These are phyloP conservation scores for Lachnellula arida DNA, from an alignment of 2,329 filamentous ascomycete species.

Conservation along the genomic window DNA sequence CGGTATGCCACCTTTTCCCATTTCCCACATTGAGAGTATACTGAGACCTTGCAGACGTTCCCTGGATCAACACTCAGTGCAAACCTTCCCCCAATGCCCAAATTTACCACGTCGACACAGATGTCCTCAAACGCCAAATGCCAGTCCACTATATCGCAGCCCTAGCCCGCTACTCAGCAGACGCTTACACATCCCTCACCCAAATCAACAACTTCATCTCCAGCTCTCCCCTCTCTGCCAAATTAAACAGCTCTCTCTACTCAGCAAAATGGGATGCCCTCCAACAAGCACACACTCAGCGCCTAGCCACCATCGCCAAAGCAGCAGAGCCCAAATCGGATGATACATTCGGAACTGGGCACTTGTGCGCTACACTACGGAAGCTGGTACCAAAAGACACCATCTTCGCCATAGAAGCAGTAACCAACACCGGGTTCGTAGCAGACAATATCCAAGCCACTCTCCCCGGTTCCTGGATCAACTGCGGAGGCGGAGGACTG, in stretches of 20 bases:
- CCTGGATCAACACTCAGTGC: slow-evolving; percentile 81
- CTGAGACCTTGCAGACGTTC: slow-evolving; percentile 57
- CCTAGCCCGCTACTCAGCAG: slow-evolving; percentile 60
- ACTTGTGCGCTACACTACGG: slow-evolving; percentile 46
- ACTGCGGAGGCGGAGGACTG: slow-evolving; percentile 75
- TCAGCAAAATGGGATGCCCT: slow-evolving; percentile 49
- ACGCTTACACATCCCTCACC: slow-evolving; percentile 58
- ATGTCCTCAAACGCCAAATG: slow-evolving; percentile 63
- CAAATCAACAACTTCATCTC: slow-evolving; percentile 64
- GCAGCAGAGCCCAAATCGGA: slow-evolving; percentile 54
- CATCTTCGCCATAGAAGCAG: slow-evolving; percentile 73
- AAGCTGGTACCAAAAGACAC: slow-evolving; percentile 57
- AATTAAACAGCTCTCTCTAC: slow-evolving; percentile 36
- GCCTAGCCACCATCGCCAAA: slow-evolving; percentile 55
- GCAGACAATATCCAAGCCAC: slow-evolving; percentile 67
- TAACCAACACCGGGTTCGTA: slow-evolving; percentile 65
- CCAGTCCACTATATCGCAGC: slow-evolving; percentile 68
- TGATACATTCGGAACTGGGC: slow-evolving; percentile 48
- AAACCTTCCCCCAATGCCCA: slow-evolving; percentile 47
- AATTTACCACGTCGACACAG: slow-evolving; percentile 61
- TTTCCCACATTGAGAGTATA: neutral
- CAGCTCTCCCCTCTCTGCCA: slow-evolving; percentile 39
- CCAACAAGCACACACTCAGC: slow-evolving; percentile 51
- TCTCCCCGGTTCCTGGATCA: slow-evolving; percentile 69
- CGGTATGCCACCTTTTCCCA: slow-evolving; percentile 17